Evolutionary conservation across 305 asterid genomes (phyloP).

Genomic region (Solanum hybrid): DNA sequence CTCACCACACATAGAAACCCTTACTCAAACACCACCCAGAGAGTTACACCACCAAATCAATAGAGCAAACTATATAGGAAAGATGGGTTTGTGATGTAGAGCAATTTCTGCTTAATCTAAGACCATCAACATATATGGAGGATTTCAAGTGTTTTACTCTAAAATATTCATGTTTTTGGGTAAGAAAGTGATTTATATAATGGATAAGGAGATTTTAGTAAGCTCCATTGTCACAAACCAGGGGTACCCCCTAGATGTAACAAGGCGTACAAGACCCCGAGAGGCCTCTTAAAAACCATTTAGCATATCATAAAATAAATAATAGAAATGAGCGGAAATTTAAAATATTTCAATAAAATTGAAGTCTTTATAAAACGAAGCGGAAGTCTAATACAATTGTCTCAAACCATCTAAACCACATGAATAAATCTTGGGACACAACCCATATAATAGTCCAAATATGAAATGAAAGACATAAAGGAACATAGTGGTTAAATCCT

Average conservation of each 20-base stretch:
- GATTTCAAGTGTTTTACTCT: not conserved
- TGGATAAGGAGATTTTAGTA: too few relatives aligned
- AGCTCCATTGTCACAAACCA: not conserved
- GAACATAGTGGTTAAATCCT: not conserved
- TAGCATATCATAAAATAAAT: not conserved
- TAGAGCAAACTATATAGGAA: not conserved
- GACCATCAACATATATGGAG: not conserved
- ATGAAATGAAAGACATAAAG: not conserved
- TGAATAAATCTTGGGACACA: not conserved
- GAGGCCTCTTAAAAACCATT: not conserved
- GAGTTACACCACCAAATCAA: not conserved
- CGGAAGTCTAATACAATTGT: not conserved
- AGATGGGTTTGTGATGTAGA: not conserved
- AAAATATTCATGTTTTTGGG: too few relatives aligned
- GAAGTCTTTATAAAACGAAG: not conserved
- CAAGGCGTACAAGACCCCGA: not conserved
- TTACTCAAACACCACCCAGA: not conserved
- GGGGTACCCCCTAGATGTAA: not conserved
- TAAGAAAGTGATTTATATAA: too few relatives aligned
- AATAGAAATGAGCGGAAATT: too few relatives aligned
- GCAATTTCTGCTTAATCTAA: not conserved
- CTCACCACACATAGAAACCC: not conserved
- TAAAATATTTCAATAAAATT: too few relatives aligned
- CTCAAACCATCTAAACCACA: not conserved
- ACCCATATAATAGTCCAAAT: not conserved